Evolutionary conservation across 257 asterid species (phyloP).

Genomic region (Henckelia pumila): DNA sequence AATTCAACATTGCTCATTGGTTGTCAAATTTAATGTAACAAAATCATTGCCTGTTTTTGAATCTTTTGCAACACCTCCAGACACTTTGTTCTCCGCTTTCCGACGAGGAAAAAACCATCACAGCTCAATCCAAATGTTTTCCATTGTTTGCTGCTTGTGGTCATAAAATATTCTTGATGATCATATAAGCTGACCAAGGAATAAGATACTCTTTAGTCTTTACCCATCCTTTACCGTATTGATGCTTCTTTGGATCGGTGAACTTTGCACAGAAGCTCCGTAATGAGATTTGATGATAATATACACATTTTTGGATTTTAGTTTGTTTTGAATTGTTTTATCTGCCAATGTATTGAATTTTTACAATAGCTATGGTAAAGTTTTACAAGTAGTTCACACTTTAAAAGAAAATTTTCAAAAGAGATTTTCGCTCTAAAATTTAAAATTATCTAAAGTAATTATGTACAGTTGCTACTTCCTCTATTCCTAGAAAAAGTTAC

Average conservation of each 20-base stretch:
- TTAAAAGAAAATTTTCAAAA: neutral
- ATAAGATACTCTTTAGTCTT: conserved; percentile 6
- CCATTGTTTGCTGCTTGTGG: conserved; percentile 6
- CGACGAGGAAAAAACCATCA: neutral
- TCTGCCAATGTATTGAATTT: no score
- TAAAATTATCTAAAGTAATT: conserved; percentile 5
- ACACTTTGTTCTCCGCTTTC: conserved; percentile 11
- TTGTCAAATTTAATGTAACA: conserved; percentile 19
- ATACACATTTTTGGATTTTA: no score
- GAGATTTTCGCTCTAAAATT: conserved; percentile 10
- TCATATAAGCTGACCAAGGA: neutral
- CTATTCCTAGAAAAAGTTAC: conserved; percentile 2
- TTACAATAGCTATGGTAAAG: no score
- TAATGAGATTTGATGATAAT: conserved; percentile 8
- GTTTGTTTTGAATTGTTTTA: no score
- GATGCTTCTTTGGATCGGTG: conserved; percentile 5
- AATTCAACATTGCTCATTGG: conserved; percentile 19
- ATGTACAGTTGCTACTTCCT: conserved; percentile 12
- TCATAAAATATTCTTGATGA: conserved; percentile 14
- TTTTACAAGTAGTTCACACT: no score
- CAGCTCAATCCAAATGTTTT: neutral
- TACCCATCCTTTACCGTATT: neutral
- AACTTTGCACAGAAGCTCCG: conserved; percentile 8
- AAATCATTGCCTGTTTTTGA: conserved; percentile 3
- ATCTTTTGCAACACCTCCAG: conserved; percentile 4